Evolutionary conservation across 768 basidiomycete genomes (phyloP), one percentile per base, ranked within the genome.

Genomic region (Boletellus emodensis): DNA sequence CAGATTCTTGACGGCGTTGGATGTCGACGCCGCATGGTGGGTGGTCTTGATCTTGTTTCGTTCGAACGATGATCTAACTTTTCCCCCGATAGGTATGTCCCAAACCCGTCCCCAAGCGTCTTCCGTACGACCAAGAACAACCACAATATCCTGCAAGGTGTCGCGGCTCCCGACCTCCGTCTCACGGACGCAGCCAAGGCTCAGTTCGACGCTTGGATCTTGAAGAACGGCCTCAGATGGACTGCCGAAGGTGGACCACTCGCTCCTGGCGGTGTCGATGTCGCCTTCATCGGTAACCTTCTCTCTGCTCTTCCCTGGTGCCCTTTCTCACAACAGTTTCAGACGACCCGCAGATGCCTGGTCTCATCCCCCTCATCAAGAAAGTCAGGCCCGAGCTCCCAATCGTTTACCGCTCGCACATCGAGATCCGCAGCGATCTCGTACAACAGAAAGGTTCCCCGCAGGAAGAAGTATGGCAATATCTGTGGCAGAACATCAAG

Each of bases 121-220:
- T 95, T 94, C 80, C 84, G 92, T 56, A 92, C 88, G 53, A 94
- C 92, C 57, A 90, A 90, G 77, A 90, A 91, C 89, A 91, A 91
- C 75, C 90, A 92, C 80, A 92, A 92, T 71, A 91, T 90, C 64
- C 76, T 95, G 20, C 93, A 96, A 81, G 94, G 94, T 54, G 94
- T 96, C 44, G 87, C 93, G 2, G 70, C 82, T 12, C 83, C 87
- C 9, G 81, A 81, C 52, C 77, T 91, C 44, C 85, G 89, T 52
- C 79, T 96, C 40, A 86, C 83, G 1, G 77, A 86, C 55, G 83
- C 85, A 48, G 84, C 86, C 45, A 90, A 92, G 71, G 82, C 83
- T 49, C 80, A 76, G 48, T 91, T 91, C 58, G 87, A 89, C 58
- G 79, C 84, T 7, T 95, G 93, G 94, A 93, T 93, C 52, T 75